Base-by-base conservation (phyloP, 108 stramenopile species). In the Nitzschia putrida region DNA sequence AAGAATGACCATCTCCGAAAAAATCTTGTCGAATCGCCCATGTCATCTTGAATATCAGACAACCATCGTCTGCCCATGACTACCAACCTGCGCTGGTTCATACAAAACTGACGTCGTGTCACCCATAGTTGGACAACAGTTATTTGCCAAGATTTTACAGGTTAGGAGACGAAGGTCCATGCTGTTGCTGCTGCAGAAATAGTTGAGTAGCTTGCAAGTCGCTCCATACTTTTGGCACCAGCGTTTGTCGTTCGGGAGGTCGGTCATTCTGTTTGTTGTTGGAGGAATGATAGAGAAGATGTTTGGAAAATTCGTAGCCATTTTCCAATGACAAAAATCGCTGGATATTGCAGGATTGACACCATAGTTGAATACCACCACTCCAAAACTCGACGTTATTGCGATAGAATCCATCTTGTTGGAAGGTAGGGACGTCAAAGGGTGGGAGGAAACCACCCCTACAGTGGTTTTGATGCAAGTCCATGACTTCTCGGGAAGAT, bases 361-460 rank as follows among this genome's bases (percentile, higher is more conserved):
- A 43, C 34, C 22, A 50, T 55, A 77, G 42, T 43, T 63, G 49
- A 29, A 82, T 78, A 0, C 84, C 84, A 0, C 87, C 87, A 47
- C 70, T 72, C 84, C 84, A 85, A 61, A 59, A 85, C 54, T 85
- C 84, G 38, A 83, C 86, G 64, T 82, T 86, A 14, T 72, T 70
- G 8, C 49, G 53, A 47, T 79, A 79, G 4, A 83, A 24, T 12
- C 83, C 81, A 82, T 88, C 88, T 26, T 69, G 37, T 8, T 60
- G 57, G 71, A 71, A 83, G 11, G 71, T 61, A 1, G 63, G 55
- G 1, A 72, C 68, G 37, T 88, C 84, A 56, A 73, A 88, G 12
- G 85, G 88, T n/a, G 88, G 88, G 2, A 88, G 70, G 53, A 88
- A 88, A 0, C 83, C 83, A 42, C 85, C 84, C 13, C 73, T 79